Evolutionary conservation across 2,329 filamentous ascomycete genomes (phyloP).

Genomic region (Calonectria pseudoturangicola): DNA sequence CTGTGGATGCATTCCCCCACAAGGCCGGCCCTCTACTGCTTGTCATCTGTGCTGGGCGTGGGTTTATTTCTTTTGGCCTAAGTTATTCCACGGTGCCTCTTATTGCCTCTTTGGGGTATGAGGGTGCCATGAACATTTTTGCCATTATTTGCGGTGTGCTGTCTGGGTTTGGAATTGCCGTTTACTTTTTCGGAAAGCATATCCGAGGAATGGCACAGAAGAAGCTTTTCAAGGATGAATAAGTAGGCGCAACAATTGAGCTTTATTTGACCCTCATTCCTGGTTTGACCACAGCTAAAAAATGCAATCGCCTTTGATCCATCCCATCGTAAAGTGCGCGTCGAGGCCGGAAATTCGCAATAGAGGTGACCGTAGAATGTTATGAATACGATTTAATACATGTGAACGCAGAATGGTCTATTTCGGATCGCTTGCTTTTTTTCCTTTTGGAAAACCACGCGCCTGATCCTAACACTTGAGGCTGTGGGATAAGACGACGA

Average conservation of each 20-base stretch:
- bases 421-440: no score
- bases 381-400: no score
- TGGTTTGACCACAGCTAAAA: no score
- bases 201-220: background rate
- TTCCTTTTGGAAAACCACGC: no score
- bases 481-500: no score
- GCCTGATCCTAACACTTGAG: no score
- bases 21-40: constrained; percentile 53
- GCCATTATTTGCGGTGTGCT: constrained; percentile 47
- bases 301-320: no score
- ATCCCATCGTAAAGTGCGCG: no score
- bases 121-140: constrained; percentile 50
- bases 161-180: constrained; percentile 3
- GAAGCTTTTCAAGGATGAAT: background rate
- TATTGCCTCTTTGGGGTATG: constrained; percentile 45
- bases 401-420: no score
- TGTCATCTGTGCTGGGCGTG: constrained; percentile 51
- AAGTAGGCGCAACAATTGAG: background rate
- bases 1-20: constrained; percentile 54
- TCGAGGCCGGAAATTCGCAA: no score
- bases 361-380: no score
- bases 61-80: constrained; percentile 53
- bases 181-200: constrained; percentile 15
- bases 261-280: background rate
- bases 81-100: constrained; percentile 50